Base-by-base conservation (phyloP, 2,329 filamentous ascomycete genomes). In the Pestalotiopsis sp. region DNA sequence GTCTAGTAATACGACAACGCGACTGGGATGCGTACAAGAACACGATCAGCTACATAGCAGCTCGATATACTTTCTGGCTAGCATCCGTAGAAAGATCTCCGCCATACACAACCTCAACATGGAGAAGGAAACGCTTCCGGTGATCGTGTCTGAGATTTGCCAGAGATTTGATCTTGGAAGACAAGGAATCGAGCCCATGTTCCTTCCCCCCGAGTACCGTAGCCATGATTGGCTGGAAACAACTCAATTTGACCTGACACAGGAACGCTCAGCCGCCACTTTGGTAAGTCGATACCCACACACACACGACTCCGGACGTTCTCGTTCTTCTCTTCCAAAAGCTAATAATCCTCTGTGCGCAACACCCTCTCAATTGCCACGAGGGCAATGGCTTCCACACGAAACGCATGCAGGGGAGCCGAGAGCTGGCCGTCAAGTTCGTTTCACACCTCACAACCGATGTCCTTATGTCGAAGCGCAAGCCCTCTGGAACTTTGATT, bases 371-470 rank as follows among this genome's bases (percentile, higher is more conserved):
- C 58, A 24, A 61, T 38, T 63, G 60, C 60, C 60, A 63, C 60
- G 60, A 63, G 44, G 44, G 20, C 17, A 63, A 48, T n/a, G 26
- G 60, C 60, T 63, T 35, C 60, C 60, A 63, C 60, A 63, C 39
- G 39, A 63, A 63, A 63, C 60, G 17, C 58, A 13, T 35, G 60
- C 35, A 48, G 38, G 60, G 39, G 60, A 63, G 39, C 22, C 58
- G 26, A 17, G 58, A 20, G 17, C 11, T 39, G 58, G 35, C 58
- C 30, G 26, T 20, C 30, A 35, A 58, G 58, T 35, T 14, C 58
- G 60, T 63, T 63, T 63, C 60, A 63, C 60, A 63, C 60, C 60
- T 63, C 60, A 44, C 10, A 20, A 48, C 20, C n/a, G 60, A 63
- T 13, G n/a, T 4, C 26, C 20, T 39, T 20, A 39, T 44, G 40